phyloP scores from a whole-genome alignment of 179 eudicot genomes.

The Silene noctiflora region DNA sequence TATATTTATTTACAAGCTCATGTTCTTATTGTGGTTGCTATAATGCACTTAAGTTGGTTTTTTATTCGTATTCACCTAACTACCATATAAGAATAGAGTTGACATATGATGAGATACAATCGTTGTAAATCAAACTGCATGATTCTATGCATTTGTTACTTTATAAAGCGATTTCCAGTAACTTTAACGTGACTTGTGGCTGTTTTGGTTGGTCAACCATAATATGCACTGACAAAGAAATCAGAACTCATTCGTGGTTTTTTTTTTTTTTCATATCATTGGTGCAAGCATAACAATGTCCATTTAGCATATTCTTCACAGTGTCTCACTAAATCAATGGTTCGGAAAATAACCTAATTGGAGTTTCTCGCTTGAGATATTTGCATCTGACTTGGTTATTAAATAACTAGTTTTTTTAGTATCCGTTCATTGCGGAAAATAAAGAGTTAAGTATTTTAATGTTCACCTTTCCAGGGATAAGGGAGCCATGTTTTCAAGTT shows the following conservation, averaged over 20 bases:
- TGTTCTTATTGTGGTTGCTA: not conserved
- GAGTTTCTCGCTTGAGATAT: not conserved
- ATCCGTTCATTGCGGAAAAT: not conserved
- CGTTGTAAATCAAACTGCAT: not conserved
- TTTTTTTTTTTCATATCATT: not conserved
- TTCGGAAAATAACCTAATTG: not conserved
- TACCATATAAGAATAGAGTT: not conserved
- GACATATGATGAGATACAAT: not conserved
- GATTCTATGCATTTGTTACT: not conserved
- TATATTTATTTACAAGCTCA: not conserved
- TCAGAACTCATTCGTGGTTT: not conserved
- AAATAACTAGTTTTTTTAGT: not conserved
- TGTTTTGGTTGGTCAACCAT: not conserved
- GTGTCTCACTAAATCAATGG: too few species aligned
- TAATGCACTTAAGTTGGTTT: not conserved
- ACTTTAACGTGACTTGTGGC: not conserved
- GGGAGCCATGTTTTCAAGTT: not conserved
- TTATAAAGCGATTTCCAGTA: conserved; percentile 1
- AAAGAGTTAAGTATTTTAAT: not conserved
- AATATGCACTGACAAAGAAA: not conserved
- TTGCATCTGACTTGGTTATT: not conserved
- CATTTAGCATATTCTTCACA: not conserved
- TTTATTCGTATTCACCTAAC: not conserved
- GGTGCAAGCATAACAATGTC: not conserved
- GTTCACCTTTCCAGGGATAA: not conserved